A percentile compares a stretch with the other conserved stretches of the same genome.
phyloP scores from a whole-genome alignment of 2,329 filamentous ascomycete genomes.

The Colletotrichum kahawae region DNA sequence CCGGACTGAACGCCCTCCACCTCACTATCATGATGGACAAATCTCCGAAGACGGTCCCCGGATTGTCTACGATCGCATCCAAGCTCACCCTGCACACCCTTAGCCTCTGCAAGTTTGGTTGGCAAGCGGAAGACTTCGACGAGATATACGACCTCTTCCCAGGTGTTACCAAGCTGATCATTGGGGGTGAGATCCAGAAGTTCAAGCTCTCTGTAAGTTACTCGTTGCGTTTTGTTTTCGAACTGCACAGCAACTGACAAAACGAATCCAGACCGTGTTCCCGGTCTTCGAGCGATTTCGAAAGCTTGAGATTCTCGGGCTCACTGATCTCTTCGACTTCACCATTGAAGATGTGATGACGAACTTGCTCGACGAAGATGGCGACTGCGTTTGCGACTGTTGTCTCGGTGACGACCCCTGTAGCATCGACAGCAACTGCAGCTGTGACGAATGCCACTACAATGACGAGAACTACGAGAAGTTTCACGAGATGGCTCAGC shows the following conservation, averaged over 20 bases:
- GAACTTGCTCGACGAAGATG: not conserved
- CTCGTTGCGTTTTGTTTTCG: not conserved
- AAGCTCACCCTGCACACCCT: not conserved
- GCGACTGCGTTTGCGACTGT: not conserved
- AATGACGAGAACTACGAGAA: not conserved
- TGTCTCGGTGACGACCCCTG: not conserved
- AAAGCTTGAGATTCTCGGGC: not conserved
- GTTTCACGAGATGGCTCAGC: not conserved
- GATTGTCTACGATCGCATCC: not conserved
- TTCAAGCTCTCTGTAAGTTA: not conserved
- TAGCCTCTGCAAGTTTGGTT: fast-evolving
- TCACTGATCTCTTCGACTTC: not conserved
- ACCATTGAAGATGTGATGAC: not conserved
- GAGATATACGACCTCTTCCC: not conserved
- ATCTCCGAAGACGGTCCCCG: not conserved
- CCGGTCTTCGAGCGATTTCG: not conserved
- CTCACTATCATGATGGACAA: fast-evolving
- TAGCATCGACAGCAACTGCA: not conserved
- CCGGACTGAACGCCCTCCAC: not conserved
- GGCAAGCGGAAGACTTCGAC: not conserved
- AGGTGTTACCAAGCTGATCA: not conserved
- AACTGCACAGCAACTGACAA: not conserved
- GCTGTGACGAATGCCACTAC: not conserved
- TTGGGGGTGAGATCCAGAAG: not conserved
- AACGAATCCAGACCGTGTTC: not conserved